Evolutionary conservation across 2,329 filamentous ascomycete genomes (phyloP).

Genomic region (Fusarium virguliforme): DNA sequence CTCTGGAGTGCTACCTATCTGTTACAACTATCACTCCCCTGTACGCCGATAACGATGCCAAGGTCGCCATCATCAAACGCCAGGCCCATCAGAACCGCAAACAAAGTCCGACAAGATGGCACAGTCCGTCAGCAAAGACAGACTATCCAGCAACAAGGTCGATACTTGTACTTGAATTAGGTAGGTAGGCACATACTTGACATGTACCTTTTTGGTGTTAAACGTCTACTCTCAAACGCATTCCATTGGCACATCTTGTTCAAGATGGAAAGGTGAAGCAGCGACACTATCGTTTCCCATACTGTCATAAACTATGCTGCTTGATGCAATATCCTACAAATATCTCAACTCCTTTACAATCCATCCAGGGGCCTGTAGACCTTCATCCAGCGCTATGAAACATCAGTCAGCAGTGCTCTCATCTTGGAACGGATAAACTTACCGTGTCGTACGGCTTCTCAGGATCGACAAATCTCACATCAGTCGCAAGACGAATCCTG

Average conservation of each 20-base stretch:
- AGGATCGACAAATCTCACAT: conserved; percentile 13
- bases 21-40: no score
- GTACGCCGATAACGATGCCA: no score
- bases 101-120: no score
- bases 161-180: no score
- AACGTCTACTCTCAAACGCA: background rate
- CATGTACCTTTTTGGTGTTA: background rate
- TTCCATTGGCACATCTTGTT: background rate
- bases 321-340: background rate
- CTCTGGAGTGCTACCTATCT: no score
- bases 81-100: no score
- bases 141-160: no score
- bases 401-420: background rate
- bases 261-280: background rate
- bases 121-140: no score
- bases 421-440: background rate
- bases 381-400: conserved; percentile 11
- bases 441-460: conserved; percentile 8
- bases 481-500: conserved; percentile 29
- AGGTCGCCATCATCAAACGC: no score
- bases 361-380: conserved; percentile 10
- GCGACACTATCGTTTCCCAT: background rate
- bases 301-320: background rate
- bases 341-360: background rate
- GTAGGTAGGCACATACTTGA: no score